Conservation (phyloP, 2,329 filamentous ascomycete genomes). For the Diplodia intermedia region DNA sequence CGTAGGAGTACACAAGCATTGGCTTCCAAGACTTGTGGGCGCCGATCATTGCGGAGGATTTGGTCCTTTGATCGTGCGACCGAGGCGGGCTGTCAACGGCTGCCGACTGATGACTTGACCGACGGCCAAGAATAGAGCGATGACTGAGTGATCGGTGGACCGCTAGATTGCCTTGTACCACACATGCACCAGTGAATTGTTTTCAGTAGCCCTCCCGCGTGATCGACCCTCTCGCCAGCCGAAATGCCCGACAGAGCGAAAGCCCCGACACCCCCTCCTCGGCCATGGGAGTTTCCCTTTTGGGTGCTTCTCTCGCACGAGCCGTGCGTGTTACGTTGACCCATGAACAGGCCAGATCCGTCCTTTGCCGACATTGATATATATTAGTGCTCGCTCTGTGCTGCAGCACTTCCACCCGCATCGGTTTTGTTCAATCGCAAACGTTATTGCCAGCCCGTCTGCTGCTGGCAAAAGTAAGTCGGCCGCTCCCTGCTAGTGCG, state of each 20-base stretch:
- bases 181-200: not conserved
- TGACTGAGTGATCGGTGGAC: not conserved
- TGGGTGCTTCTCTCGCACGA: not conserved
- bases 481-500: not conserved
- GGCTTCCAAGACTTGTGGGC: not conserved
- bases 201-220: not conserved
- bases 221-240: not conserved
- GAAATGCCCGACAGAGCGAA: not conserved
- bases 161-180: not conserved
- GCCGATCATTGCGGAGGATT: slow-evolving; percentile 17
- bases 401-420: not conserved
- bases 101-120: not conserved
- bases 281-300: not conserved
- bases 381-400: not conserved
- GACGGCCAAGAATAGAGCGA: slow-evolving; percentile 2
- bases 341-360: not conserved
- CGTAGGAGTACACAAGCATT: not conserved
- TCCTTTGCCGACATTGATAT: not conserved
- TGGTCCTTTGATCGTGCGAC: not conserved
- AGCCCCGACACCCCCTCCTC: not conserved
- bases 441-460: too few relatives aligned
- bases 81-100: not conserved
- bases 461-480: too few relatives aligned
- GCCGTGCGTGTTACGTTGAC: not conserved
- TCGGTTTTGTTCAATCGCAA: too few relatives aligned